phyloP scores from a whole-genome alignment of 805 yeast species.

The Blastobotrys peoriensis region DNA sequence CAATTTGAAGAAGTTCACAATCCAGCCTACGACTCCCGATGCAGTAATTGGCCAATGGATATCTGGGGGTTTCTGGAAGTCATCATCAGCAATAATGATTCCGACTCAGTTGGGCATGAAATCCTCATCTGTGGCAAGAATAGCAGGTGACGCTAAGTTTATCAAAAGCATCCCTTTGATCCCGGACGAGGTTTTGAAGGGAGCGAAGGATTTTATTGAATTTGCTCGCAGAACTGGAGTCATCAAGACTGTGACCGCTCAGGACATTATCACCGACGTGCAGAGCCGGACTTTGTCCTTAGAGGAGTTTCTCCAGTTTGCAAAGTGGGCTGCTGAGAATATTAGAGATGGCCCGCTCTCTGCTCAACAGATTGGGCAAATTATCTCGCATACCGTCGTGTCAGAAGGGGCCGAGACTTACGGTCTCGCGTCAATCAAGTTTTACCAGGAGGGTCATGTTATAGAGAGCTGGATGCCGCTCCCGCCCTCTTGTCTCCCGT shows the following conservation, averaged over 20 bases:
- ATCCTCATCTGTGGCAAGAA: conserved; percentile 26
- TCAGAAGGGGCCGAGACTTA: conserved; percentile 18
- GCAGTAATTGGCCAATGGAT: conserved; percentile 29
- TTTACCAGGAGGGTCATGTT: conserved; percentile 22
- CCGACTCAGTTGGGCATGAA: conserved; percentile 30
- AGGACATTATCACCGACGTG: conserved; percentile 28
- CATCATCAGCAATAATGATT: conserved; percentile 24
- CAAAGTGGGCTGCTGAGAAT: conserved; percentile 26
- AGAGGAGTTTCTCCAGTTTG: conserved; percentile 18
- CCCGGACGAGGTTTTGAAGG: conserved; percentile 17
- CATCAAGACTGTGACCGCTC: conserved; percentile 20
- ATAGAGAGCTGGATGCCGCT: conserved; percentile 26
- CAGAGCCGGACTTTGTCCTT: conserved; percentile 23
- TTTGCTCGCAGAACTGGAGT: conserved; percentile 21
- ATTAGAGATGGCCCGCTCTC: conserved; percentile 13
- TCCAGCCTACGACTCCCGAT: conserved; percentile 34
- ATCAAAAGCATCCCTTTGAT: conserved; percentile 25
- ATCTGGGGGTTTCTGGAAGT: conserved; percentile 33
- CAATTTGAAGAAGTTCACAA: conserved; percentile 27
- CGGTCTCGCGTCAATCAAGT: conserved; percentile 20
- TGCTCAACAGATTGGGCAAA: conserved; percentile 11
- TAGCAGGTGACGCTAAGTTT: conserved; percentile 23
- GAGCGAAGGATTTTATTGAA: conserved; percentile 24
- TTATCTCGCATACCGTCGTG: conserved; percentile 22
- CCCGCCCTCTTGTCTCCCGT: conserved; percentile 30